These are phyloP conservation scores for Leishmania tropica DNA, from an alignment of 208 protist genomes.

Conservation along the genomic window DNA sequence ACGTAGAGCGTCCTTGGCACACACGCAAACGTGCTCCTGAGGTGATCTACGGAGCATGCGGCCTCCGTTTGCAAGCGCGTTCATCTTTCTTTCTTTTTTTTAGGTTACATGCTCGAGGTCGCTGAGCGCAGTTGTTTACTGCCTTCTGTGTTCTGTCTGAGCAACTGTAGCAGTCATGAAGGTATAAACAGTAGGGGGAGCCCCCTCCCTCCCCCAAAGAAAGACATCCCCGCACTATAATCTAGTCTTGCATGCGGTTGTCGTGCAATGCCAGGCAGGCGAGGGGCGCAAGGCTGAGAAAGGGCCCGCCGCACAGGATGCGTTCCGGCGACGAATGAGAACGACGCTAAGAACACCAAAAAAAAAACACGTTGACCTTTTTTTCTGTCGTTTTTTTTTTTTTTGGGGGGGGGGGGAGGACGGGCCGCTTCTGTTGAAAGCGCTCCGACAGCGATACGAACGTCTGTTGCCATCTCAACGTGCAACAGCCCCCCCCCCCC, in stretches of 20 bases:
- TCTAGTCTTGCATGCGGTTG: too few relatives aligned
- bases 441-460: too few relatives aligned
- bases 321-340: too few relatives aligned
- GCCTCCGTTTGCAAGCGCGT: background rate
- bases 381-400: too few relatives aligned
- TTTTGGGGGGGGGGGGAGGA: too few relatives aligned
- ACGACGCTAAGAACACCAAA: too few relatives aligned
- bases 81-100: background rate
- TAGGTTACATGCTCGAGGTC: background rate
- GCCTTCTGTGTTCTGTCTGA: background rate
- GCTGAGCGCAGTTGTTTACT: background rate
- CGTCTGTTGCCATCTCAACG: background rate
- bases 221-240: background rate
- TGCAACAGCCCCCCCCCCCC: background rate
- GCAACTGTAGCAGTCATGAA: background rate
- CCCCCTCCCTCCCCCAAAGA: background rate
- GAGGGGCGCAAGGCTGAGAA: too few relatives aligned
- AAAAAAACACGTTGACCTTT: too few relatives aligned
- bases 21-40: background rate
- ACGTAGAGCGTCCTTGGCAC: background rate
- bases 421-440: too few relatives aligned
- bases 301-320: too few relatives aligned
- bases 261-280: background rate
- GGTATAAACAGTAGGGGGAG: background rate
- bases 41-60: background rate